Evolutionary conservation across 352 stramenopile species (phyloP).

Genomic region (Phytophthora foliorum): DNA sequence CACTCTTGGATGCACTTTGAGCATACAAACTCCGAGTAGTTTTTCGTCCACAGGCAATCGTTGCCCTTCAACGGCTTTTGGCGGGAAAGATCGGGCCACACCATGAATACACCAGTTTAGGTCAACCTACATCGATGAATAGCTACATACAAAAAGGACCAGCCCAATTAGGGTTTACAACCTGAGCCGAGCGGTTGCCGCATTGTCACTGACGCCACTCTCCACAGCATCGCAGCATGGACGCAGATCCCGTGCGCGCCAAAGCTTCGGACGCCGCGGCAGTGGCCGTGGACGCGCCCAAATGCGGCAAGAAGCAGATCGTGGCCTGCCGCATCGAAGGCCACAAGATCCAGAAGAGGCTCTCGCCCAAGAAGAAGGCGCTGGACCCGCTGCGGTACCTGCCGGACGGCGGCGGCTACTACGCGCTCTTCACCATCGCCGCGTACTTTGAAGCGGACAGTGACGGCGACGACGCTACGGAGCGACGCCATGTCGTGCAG

Average conservation of each 20-base stretch:
- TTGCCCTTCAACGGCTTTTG: conserved; percentile 36
- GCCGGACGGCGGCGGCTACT: conserved; percentile 58
- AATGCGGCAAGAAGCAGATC: conserved; percentile 34
- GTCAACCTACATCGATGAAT: neutral
- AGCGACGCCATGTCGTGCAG: conserved; percentile 57
- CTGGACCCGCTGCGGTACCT: conserved; percentile 79
- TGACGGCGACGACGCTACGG: conserved; percentile 18
- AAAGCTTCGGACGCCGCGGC: conserved; percentile 1
- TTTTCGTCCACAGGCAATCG: neutral
- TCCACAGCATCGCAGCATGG: conserved; percentile 19
- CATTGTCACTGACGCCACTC: neutral
- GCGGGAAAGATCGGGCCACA: conserved; percentile 33
- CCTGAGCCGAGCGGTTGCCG: neutral
- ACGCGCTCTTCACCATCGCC: conserved; percentile 67
- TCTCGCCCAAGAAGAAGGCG: conserved; percentile 75
- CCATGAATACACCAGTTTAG: conserved; percentile 8
- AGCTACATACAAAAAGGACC: neutral
- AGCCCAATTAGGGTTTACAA: neutral
- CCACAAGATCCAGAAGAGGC: conserved; percentile 75
- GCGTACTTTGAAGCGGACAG: conserved; percentile 54
- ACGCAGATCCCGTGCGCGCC: neutral
- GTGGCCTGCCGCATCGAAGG: conserved; percentile 59
- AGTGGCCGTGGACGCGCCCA: too few relatives aligned
- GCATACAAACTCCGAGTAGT: conserved; percentile 35
- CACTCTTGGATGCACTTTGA: conserved; percentile 10